Percentiles rank a stretch among this genome's conserved stretches.
phyloP scores from a whole-genome alignment of 768 basidiomycete genomes.

The Xerocomus potaroensis region DNA sequence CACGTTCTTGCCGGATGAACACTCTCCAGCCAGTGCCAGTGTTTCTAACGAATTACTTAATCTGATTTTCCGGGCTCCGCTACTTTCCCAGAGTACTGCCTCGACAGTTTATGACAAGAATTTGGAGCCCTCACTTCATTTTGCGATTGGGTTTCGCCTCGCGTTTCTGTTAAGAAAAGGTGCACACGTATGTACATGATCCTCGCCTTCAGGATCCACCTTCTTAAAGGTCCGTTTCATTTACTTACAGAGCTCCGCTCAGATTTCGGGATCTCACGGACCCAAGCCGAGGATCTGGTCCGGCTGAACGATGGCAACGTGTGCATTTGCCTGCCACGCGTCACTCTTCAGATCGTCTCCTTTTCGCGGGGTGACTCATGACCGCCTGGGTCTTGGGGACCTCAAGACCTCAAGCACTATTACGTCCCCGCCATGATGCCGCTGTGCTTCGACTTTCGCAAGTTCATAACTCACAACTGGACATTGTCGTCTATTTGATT shows the following conservation, averaged over 20 bases:
- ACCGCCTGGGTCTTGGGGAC: constrained; percentile 18
- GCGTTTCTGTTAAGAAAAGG: constrained; percentile 19
- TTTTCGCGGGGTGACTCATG: constrained; percentile 23
- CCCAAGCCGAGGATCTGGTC: constrained; percentile 33
- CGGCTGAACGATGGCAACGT: constrained; percentile 24
- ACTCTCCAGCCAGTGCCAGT: no score
- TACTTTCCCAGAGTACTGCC: constrained; percentile 22
- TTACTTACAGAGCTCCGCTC: constrained; percentile 28
- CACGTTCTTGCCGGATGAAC: constrained; percentile 5
- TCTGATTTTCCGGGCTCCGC: constrained; percentile 15
- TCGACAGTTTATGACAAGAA: constrained; percentile 1
- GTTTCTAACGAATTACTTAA: constrained; percentile 20
- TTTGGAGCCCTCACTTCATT: constrained; percentile 16
- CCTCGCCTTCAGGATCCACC: constrained; percentile 29
- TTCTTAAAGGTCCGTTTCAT: no score
- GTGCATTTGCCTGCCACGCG: constrained; percentile 28
- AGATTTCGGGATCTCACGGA: constrained; percentile 29
- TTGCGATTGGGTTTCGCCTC: constrained; percentile 15
- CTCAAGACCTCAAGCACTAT: constrained; percentile 27
- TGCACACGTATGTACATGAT: constrained; percentile 23
- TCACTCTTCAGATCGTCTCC: constrained; percentile 11
- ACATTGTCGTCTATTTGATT: constrained; percentile 31
- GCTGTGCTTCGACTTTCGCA: constrained; percentile 21
- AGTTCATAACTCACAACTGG: constrained; percentile 26
- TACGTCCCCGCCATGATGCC: constrained; percentile 28